Evolutionary conservation across 768 basidiomycete genomes (phyloP).

Genomic region (Dictyophora rubrovolvata): DNA sequence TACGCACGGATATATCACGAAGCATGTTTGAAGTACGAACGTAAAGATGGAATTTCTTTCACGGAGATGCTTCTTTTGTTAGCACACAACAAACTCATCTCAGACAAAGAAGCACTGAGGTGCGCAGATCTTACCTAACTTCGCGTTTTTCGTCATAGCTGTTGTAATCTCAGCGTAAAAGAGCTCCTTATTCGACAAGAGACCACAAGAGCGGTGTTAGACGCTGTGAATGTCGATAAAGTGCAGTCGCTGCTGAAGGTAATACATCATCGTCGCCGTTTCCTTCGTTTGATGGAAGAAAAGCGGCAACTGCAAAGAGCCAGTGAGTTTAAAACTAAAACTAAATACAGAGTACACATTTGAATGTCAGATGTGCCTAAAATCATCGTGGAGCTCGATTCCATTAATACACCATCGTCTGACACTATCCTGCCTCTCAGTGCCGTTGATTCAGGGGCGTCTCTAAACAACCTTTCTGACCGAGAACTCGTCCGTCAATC

Average conservation of each 20-base stretch:
- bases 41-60: constrained; percentile 79
- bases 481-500: constrained; percentile 39
- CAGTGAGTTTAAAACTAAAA: constrained; percentile 12
- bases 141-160: neutral
- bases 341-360: neutral
- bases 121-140: constrained; percentile 31
- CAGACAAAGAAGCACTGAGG: constrained; percentile 82
- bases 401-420: constrained; percentile 43
- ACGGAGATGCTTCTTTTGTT: constrained; percentile 79
- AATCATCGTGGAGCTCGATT: constrained; percentile 48
- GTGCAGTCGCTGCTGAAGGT: constrained; percentile 73
- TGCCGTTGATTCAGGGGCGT: constrained; percentile 32
- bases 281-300: constrained; percentile 42
- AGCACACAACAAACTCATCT: constrained; percentile 85
- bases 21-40: constrained; percentile 62
- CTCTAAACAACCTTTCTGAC: constrained; percentile 47
- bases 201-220: constrained; percentile 69
- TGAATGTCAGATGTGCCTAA: constrained; percentile 49
- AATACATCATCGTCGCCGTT: constrained; percentile 62
- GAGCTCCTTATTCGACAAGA: constrained; percentile 70
- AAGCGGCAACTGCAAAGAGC: constrained; percentile 24
- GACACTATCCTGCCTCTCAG: neutral
- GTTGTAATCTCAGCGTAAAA: constrained; percentile 47
- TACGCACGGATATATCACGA: constrained; percentile 82
- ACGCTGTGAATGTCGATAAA: constrained; percentile 76